Percentiles rank a stretch among this genome's conserved stretches.
Conservation (phyloP, 2,329 filamentous ascomycete genomes). For the Diaporthe ilicicola region DNA sequence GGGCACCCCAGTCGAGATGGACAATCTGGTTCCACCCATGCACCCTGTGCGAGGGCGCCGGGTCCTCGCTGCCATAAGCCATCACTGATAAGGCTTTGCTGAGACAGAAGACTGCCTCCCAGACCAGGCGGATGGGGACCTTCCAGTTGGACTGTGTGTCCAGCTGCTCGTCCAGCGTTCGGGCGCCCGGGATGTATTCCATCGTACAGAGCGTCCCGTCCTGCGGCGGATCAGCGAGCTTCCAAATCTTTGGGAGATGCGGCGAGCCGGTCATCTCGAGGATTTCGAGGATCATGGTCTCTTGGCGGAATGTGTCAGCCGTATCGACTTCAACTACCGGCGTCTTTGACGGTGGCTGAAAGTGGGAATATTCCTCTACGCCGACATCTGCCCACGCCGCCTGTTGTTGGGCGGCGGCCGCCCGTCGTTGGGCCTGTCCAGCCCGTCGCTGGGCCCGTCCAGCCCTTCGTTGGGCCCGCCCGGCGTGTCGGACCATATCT, state of each 20-base stretch:
- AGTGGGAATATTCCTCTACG: not conserved
- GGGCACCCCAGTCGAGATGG: not conserved
- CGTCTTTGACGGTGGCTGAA: not conserved
- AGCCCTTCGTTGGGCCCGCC: not conserved
- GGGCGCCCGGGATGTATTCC: not conserved
- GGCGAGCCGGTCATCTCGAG: conserved; percentile 7
- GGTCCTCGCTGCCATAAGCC: not conserved
- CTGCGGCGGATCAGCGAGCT: not conserved
- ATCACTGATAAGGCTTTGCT: not conserved
- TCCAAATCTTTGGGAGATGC: not conserved
- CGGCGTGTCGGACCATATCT: not conserved
- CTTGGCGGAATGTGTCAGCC: not conserved
- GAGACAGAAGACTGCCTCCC: conserved; percentile 4
- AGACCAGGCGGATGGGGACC: not conserved
- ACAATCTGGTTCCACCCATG: conserved; percentile 11
- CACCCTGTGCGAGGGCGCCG: not conserved
- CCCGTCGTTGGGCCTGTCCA: too few relatives aligned
- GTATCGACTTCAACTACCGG: not conserved
- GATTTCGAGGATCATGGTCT: not conserved
- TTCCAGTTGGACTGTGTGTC: not conserved
- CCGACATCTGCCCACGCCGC: too few relatives aligned
- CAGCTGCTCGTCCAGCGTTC: not conserved
- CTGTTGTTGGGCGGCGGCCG: too few relatives aligned
- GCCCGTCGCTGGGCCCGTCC: too few relatives aligned
- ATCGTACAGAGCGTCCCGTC: not conserved